Percentiles rank a stretch among this genome's conserved stretches.
These are phyloP conservation scores for Fibroporia radiculosa DNA, from an alignment of 768 basidiomycete species.

Conservation along the genomic window DNA sequence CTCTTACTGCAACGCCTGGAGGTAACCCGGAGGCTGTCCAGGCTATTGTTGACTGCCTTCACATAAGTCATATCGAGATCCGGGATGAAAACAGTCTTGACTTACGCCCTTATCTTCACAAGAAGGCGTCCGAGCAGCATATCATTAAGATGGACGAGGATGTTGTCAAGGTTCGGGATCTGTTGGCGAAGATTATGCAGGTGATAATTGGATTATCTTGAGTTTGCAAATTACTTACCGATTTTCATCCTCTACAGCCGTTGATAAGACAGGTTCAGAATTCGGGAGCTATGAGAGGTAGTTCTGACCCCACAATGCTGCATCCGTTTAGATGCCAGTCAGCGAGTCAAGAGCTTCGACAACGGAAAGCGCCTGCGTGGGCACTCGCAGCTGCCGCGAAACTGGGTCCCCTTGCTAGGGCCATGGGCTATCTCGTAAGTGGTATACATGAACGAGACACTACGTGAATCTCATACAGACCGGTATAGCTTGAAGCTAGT, in stretches of 20 bases:
- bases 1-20: conserved; percentile 94
- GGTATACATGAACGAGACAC: background rate
- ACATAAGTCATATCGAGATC: conserved; percentile 93
- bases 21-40: conserved; percentile 83
- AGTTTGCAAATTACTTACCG: conserved; percentile 1
- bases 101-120: conserved; percentile 75
- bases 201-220: conserved; percentile 34
- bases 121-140: conserved; percentile 81
- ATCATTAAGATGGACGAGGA: conserved; percentile 67
- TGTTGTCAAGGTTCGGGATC: conserved; percentile 56
- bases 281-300: conserved; percentile 37
- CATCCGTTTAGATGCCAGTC: conserved; percentile 57
- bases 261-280: conserved; percentile 29
- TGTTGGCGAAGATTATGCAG: conserved; percentile 66
- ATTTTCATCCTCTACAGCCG: conserved; percentile 20
- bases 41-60: conserved; percentile 81
- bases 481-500: conserved; percentile 70
- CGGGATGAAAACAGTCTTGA: conserved; percentile 88
- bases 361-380: conserved; percentile 33
- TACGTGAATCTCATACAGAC: conserved; percentile 3
- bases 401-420: conserved; percentile 59
- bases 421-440: conserved; percentile 83
- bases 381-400: conserved; percentile 43
- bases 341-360: conserved; percentile 30
- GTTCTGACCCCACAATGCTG: conserved; percentile 50